These are phyloP conservation scores for Pythium monospermum DNA, from an alignment of 352 stramenopile species.

Conservation along the genomic window DNA sequence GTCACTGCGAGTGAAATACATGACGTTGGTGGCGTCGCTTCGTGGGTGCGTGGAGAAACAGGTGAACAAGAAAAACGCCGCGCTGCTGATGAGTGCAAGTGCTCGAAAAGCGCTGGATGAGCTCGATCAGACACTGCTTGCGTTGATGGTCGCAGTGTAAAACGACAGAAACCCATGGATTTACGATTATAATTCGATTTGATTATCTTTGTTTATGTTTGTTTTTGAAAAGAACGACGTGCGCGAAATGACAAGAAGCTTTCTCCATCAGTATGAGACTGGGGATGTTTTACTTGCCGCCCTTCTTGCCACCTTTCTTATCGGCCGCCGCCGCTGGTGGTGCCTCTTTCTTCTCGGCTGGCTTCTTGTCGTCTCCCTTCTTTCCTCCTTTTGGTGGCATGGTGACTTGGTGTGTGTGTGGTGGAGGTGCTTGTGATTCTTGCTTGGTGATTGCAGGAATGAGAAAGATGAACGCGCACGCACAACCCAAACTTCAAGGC, in stretches of 20 bases:
- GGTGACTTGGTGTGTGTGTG: constrained; percentile 4
- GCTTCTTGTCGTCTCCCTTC: constrained; percentile 22
- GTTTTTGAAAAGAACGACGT: not conserved
- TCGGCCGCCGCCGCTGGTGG: constrained; percentile 13
- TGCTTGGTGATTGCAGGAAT: constrained; percentile 13
- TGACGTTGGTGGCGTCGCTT: not conserved
- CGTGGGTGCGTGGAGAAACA: not conserved
- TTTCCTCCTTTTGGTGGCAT: constrained; percentile 19
- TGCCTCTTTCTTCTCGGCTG: constrained; percentile 23
- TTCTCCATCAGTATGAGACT: no score
- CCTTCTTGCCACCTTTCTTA: constrained; percentile 44
- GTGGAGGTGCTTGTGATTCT: constrained; percentile 2
- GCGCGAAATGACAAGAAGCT: not conserved
- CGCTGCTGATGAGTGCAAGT: not conserved
- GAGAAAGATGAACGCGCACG: constrained; percentile 1
- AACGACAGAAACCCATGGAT: no score
- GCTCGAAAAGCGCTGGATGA: not conserved
- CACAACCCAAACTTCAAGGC: no score
- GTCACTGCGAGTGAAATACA: not conserved
- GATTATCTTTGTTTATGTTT: not conserved
- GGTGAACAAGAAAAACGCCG: not conserved
- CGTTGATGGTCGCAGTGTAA: no score
- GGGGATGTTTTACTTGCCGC: constrained; percentile 24
- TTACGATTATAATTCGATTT: no score
- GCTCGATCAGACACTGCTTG: not conserved